These are phyloP conservation scores for Wickerhamomyces ciferrii DNA, from an alignment of 805 yeast genomes.

Conservation along the genomic window DNA sequence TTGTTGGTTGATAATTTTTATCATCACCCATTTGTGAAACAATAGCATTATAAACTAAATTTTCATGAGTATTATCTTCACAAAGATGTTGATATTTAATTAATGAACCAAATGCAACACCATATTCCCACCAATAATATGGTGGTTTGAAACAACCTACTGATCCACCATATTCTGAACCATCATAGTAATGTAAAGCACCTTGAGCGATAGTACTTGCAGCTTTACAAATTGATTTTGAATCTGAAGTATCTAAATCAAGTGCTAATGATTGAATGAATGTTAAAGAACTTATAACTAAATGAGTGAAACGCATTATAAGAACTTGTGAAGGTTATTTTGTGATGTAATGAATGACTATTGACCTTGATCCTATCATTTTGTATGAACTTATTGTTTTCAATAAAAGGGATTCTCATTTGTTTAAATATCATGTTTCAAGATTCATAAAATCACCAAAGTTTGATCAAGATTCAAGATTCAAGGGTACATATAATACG, in stretches of 20 bases:
- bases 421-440: no score
- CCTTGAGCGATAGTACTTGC: conserved; percentile 35
- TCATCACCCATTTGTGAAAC: conserved; percentile 69
- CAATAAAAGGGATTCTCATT: background rate
- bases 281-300: conserved; percentile 62
- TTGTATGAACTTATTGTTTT: no score
- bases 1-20: conserved; percentile 77
- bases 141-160: conserved; percentile 86
- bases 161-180: conserved; percentile 63
- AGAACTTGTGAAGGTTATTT: no score
- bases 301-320: background rate
- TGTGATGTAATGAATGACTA: no score
- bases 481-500: no score
- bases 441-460: background rate
- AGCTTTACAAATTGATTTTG: background rate
- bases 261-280: conserved; percentile 28
- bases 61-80: conserved; percentile 63
- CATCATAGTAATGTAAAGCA: conserved; percentile 76
- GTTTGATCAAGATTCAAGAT: no score
- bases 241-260: background rate
- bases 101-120: conserved; percentile 90
- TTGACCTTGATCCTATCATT: no score
- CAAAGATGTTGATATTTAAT: conserved; percentile 72
- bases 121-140: conserved; percentile 99
- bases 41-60: conserved; percentile 54